These are phyloP conservation scores for Gyromitra esculenta DNA, from an alignment of 2,329 filamentous ascomycete genomes.

Conservation along the genomic window DNA sequence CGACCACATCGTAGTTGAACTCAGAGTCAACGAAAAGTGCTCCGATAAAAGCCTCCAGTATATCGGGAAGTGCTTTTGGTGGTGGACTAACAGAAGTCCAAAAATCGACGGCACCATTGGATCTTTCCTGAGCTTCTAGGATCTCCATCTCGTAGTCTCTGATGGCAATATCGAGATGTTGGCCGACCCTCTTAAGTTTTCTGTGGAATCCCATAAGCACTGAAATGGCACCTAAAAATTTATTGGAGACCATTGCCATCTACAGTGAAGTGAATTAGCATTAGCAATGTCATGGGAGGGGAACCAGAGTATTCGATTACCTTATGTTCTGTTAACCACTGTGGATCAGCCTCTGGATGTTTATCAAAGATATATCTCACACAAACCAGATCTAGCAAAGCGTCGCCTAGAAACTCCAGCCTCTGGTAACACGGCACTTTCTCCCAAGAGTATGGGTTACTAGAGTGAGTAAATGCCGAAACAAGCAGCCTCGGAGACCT, in stretches of 20 bases:
- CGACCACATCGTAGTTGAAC: constrained; percentile 79
- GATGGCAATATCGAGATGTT: constrained; percentile 65
- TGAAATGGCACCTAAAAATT: constrained; percentile 84
- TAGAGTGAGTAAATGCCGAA: constrained; percentile 89
- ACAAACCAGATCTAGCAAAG: constrained; percentile 84
- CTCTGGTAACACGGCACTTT: constrained; percentile 88
- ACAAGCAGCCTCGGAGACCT: constrained; percentile 77
- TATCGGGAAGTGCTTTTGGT: constrained; percentile 75
- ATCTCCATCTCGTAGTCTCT: constrained; percentile 62
- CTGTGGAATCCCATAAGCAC: constrained; percentile 80
- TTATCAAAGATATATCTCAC: constrained; percentile 82
- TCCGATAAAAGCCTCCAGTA: constrained; percentile 87
- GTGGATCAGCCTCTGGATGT: constrained; percentile 82
- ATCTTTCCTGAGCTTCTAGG: constrained; percentile 67
- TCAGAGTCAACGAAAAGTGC: constrained; percentile 89
- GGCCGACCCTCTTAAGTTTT: constrained; percentile 69
- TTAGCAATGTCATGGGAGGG: constrained; percentile 14
- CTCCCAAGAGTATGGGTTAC: constrained; percentile 77
- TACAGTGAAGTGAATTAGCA: constrained; percentile 53
- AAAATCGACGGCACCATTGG: constrained; percentile 70
- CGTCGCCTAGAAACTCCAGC: constrained; percentile 90
- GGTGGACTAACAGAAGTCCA: constrained; percentile 72
- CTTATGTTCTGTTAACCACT: constrained; percentile 98
- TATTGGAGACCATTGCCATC: constrained; percentile 99
- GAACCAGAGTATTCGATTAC: constrained; percentile 57